Conservation (phyloP, 495 filamentous ascomycete species). For the Astrothelium subdiscretum region DNA sequence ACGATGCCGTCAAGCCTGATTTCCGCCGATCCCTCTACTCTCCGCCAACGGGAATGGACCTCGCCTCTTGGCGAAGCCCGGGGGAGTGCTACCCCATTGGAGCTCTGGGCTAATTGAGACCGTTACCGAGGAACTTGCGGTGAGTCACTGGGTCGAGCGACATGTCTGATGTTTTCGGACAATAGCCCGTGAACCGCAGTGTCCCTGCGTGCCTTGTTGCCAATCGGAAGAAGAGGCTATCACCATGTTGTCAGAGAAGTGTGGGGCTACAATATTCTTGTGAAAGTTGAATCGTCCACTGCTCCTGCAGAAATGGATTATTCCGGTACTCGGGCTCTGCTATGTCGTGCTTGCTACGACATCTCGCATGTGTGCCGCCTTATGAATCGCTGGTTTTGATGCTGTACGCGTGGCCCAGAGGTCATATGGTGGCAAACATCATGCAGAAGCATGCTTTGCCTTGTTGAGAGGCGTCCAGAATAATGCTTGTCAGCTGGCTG, state of each 20-base stretch:
- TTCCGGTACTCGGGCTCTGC: neutral
- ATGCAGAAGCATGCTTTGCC: neutral
- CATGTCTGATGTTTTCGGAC: neutral
- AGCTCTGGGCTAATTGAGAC: too few species aligned
- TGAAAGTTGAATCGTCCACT: neutral
- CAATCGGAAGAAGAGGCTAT: neutral
- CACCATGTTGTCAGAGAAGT: neutral
- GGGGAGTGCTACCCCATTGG: neutral
- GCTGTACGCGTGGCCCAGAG: neutral
- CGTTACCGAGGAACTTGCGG: neutral
- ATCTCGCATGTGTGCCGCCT: neutral
- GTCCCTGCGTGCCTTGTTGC: too few species aligned
- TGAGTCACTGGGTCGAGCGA: neutral
- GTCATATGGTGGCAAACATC: neutral
- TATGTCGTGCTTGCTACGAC: neutral
- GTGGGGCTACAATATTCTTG: neutral
- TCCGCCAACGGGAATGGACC: neutral
- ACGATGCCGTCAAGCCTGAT: neutral
- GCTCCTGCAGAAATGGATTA: neutral
- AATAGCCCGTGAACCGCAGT: too few species aligned
- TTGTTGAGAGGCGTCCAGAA: neutral
- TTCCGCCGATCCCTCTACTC: neutral
- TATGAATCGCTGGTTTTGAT: neutral
- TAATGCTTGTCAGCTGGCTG: neutral
- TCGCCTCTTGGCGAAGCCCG: neutral